Evolutionary conservation across 805 yeast genomes (phyloP).

Genomic region (Kodamaea sagamina): DNA sequence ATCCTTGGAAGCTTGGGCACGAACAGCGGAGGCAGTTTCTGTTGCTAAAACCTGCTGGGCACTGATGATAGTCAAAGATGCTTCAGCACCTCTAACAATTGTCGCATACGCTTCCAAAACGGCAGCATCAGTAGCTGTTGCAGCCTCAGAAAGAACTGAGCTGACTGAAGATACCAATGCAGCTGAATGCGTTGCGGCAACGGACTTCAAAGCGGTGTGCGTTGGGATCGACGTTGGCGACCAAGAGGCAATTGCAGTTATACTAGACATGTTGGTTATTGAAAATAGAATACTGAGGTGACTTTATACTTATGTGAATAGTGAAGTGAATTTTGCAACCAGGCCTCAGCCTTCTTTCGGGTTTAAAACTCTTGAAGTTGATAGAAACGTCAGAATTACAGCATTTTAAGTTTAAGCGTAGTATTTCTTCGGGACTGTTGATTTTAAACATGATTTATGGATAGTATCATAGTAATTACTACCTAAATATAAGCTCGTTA

Average conservation of each 20-base stretch:
- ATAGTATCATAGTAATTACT: too few species aligned
- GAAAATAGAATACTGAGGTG: too few species aligned
- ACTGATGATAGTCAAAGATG: slow-evolving; percentile 33
- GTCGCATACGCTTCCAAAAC: background rate
- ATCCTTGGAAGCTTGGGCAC: slow-evolving; percentile 33
- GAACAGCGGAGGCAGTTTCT: slow-evolving; percentile 30
- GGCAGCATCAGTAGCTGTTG: background rate
- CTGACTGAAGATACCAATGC: slow-evolving; percentile 2
- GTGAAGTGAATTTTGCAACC: too few species aligned
- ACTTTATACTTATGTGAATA: too few species aligned
- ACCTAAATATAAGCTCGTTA: too few species aligned
- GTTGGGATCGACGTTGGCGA: slow-evolving; percentile 2
- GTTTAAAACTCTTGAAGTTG: too few species aligned
- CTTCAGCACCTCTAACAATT: slow-evolving; percentile 34
- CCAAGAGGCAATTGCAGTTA: background rate
- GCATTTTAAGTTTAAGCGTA: too few species aligned
- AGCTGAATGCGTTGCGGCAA: background rate
- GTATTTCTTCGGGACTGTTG: too few species aligned
- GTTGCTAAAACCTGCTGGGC: slow-evolving; percentile 42
- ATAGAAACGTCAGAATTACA: too few species aligned
- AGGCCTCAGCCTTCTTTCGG: too few species aligned
- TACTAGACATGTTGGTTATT: too few species aligned
- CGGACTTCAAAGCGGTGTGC: background rate
- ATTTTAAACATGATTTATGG: too few species aligned
- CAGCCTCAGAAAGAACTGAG: background rate